Conservation (phyloP, 2,329 filamentous ascomycete genomes). For the Aspergillus latus region DNA sequence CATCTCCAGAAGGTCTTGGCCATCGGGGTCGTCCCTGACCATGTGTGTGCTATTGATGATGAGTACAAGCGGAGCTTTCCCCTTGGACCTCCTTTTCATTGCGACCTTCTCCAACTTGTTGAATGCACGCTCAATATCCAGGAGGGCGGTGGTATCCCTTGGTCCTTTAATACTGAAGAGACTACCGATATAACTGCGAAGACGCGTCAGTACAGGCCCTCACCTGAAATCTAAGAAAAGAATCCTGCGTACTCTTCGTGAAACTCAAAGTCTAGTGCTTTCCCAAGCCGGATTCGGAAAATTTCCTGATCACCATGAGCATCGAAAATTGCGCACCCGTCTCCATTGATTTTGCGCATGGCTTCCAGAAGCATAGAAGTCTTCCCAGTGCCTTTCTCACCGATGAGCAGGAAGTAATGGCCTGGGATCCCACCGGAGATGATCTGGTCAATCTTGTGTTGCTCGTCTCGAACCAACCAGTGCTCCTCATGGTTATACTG, state of each 20-base stretch:
- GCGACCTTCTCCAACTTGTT: constrained; percentile 99
- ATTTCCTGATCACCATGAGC: constrained; percentile 94
- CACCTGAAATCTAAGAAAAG: background rate
- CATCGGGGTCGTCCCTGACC: constrained; percentile 85
- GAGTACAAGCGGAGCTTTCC: constrained; percentile 74
- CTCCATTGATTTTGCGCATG: constrained; percentile 88
- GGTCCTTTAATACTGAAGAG: constrained; percentile 94
- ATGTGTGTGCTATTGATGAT: constrained; percentile 95
- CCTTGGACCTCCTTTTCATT: constrained; percentile 58
- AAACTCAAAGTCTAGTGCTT: constrained; percentile 92
- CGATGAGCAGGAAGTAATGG: constrained; percentile 88
- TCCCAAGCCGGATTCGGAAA: constrained; percentile 87
- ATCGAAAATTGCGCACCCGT: constrained; percentile 92
- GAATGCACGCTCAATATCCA: constrained; percentile 94
- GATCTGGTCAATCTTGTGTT: constrained; percentile 77
- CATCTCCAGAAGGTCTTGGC: constrained; percentile 88
- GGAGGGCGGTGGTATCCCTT: constrained; percentile 82
- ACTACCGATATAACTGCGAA: constrained; percentile 67
- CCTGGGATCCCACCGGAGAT: constrained; percentile 70
- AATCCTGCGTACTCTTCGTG: constrained; percentile 75
- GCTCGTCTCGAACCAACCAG: constrained; percentile 84
- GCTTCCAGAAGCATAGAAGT: constrained; percentile 94
- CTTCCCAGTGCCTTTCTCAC: constrained; percentile 95
- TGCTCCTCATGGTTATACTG: constrained; percentile 53
- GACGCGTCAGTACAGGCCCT: constrained; percentile 12